Percentiles rank a stretch among this genome's conserved stretches.
These are phyloP conservation scores for Meyerozyma elateridarum DNA, from an alignment of 1,139 yeast species.

Conservation along the genomic window DNA sequence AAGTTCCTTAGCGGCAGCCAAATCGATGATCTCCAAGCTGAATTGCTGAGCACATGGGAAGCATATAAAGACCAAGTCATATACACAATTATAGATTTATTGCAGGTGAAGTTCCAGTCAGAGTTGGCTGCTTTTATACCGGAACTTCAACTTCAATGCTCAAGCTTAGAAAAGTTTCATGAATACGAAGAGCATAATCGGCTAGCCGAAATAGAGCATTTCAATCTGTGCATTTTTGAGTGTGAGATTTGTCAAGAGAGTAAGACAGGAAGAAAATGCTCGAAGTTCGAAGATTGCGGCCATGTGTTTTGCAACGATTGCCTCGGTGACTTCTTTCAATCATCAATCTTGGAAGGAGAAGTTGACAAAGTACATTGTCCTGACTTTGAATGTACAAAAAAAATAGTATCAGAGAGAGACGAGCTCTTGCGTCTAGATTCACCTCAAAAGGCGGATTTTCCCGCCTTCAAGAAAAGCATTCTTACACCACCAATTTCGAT, in stretches of 20 bases:
- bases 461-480: conserved; percentile 24
- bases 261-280: conserved; percentile 44
- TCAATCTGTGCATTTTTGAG: conserved; percentile 36
- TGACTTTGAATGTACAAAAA: conserved; percentile 41
- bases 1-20: conserved; percentile 18
- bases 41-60: conserved; percentile 30
- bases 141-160: conserved; percentile 1
- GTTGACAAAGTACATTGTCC: conserved; percentile 59
- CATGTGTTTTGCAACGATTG: conserved; percentile 56
- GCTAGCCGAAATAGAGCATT: conserved; percentile 16
- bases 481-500: conserved; percentile 36
- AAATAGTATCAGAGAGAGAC: conserved; percentile 15
- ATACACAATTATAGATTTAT: conserved; percentile 41
- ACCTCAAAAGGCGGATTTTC: conserved; percentile 17
- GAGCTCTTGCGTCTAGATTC: conserved; percentile 20
- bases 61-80: conserved; percentile 39
- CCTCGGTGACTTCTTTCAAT: conserved; percentile 40
- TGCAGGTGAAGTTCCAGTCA: conserved; percentile 24
- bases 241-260: conserved; percentile 61
- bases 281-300: conserved; percentile 39
- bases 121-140: conserved; percentile 7
- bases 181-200: conserved; percentile 2
- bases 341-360: conserved; percentile 47
- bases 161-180: not conserved
- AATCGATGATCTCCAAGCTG: conserved; percentile 12